These are phyloP conservation scores for Terana coerulea DNA, from an alignment of 768 basidiomycete genomes.

Conservation along the genomic window DNA sequence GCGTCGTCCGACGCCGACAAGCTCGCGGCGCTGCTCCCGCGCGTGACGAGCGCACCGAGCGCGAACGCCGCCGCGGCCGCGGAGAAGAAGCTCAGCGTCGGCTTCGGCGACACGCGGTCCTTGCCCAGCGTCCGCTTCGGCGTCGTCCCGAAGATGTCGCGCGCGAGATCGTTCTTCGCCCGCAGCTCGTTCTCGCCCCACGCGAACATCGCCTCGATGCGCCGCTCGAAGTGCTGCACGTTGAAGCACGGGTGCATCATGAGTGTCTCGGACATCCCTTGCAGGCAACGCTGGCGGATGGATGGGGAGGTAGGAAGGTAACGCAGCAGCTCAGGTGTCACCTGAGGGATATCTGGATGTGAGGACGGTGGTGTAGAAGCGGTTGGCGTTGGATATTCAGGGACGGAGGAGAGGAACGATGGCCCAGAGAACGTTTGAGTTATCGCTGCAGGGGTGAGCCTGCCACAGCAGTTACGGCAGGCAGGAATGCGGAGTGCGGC, in stretches of 20 bases:
- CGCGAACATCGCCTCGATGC: constrained; percentile 41
- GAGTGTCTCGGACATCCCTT: constrained; percentile 39
- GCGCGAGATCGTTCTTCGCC: constrained; percentile 21
- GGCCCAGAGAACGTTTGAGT: constrained; percentile 15
- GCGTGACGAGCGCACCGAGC: constrained; percentile 44
- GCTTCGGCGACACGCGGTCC: constrained; percentile 22
- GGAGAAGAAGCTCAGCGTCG: constrained; percentile 53
- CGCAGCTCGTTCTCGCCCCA: constrained; percentile 28
- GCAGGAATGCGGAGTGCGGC: constrained; percentile 10
- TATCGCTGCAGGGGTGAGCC: background rate
- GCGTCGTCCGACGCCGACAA: constrained; percentile 12
- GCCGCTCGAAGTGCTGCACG: constrained; percentile 42
- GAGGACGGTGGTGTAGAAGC: constrained; percentile 2
- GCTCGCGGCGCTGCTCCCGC: constrained; percentile 11
- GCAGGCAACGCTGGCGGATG: constrained; percentile 34
- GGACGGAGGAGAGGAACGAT: too few species aligned
- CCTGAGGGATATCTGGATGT: constrained; percentile 21
- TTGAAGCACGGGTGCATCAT: constrained; percentile 49
- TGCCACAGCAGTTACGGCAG: background rate
- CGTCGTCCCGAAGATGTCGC: constrained; percentile 21
- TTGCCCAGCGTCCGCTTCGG: constrained; percentile 20
- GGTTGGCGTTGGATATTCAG: constrained; percentile 3
- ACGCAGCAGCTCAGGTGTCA: constrained; percentile 36
- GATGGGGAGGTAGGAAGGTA: constrained; percentile 38
- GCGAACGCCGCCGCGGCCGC: constrained; percentile 56